Conservation (phyloP, 2,329 filamentous ascomycete genomes). For the Zymoseptoria ardabiliae region DNA sequence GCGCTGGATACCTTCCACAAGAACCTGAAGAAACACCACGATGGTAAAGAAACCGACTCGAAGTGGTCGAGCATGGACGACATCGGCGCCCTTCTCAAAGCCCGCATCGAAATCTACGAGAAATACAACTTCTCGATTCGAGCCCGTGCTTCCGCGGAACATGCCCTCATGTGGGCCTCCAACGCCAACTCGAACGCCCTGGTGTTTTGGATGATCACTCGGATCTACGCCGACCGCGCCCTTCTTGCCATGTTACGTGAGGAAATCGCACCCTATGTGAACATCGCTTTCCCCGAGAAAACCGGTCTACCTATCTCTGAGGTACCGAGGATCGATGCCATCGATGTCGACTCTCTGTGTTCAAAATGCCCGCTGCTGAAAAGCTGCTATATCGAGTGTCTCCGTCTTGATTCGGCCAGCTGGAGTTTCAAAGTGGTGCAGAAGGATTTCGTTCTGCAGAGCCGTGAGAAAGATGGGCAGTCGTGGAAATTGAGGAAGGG, state of each 20-base stretch:
- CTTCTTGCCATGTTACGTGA: conserved; percentile 28
- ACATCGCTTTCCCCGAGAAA: conserved; percentile 21
- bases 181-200: conserved; percentile 47
- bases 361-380: conserved; percentile 31
- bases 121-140: conserved; percentile 25
- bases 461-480: conserved; percentile 29
- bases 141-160: conserved; percentile 32
- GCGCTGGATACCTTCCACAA: conserved; percentile 23
- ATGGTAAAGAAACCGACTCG: conserved; percentile 25
- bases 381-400: conserved; percentile 32
- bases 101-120: conserved; percentile 26
- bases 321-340: conserved; percentile 23
- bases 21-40: conserved; percentile 26
- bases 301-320: conserved; percentile 29
- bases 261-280: conserved; percentile 29
- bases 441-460: conserved; percentile 30
- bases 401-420: conserved; percentile 30
- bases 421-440: conserved; percentile 32
- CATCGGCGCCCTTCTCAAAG: conserved; percentile 28
- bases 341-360: conserved; percentile 30
- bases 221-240: conserved; percentile 28
- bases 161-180: conserved; percentile 49
- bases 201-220: conserved; percentile 34
- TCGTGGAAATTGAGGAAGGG: conserved; percentile 29
- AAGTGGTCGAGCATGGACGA: conserved; percentile 32